These are phyloP conservation scores for Sporobolomyces phaffii DNA, from an alignment of 768 basidiomycete genomes.

Conservation along the genomic window DNA sequence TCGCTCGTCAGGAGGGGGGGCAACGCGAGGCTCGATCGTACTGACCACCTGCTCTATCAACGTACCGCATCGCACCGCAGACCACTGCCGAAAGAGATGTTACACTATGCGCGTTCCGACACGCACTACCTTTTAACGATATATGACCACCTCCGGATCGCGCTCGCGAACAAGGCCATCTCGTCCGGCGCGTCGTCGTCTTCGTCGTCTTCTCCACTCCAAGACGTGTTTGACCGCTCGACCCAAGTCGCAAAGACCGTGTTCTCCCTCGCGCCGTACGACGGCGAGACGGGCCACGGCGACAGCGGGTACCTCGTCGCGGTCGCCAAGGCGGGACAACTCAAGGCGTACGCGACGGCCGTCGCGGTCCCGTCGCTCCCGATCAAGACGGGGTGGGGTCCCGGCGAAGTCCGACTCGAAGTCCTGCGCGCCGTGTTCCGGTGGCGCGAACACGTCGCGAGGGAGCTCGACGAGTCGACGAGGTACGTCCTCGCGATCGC, in stretches of 20 bases:
- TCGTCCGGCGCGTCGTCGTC: slow-evolving; percentile 43
- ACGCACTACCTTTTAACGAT: slow-evolving; percentile 91
- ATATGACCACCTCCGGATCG: slow-evolving; percentile 83
- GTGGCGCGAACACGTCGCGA: slow-evolving; percentile 74
- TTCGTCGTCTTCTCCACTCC: slow-evolving; percentile 23
- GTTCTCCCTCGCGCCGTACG: slow-evolving; percentile 32
- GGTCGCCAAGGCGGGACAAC: slow-evolving; percentile 22
- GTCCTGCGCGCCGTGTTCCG: slow-evolving; percentile 69
- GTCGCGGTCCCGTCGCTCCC: slow-evolving; percentile 29
- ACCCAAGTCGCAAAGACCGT: background rate
- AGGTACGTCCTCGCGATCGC: slow-evolving; percentile 50
- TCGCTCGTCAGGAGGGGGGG: no score
- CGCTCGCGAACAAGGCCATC: slow-evolving; percentile 52
- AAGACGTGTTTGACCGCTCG: slow-evolving; percentile 26
- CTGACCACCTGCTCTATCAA: no score
- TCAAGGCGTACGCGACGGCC: slow-evolving; percentile 21
- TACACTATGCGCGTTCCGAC: slow-evolving; percentile 86
- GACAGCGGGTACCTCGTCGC: slow-evolving; percentile 29
- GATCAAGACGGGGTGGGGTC: slow-evolving; percentile 46
- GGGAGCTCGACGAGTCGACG: slow-evolving; percentile 79
- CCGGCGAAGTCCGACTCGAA: slow-evolving; percentile 69
- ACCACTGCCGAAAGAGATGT: slow-evolving; percentile 81
- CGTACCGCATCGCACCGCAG: no score
- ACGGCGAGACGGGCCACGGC: slow-evolving; percentile 19
- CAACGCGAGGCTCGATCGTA: no score